phyloP scores from a whole-genome alignment of 352 stramenopile genomes.

The Globisporangium sylvaticum region DNA sequence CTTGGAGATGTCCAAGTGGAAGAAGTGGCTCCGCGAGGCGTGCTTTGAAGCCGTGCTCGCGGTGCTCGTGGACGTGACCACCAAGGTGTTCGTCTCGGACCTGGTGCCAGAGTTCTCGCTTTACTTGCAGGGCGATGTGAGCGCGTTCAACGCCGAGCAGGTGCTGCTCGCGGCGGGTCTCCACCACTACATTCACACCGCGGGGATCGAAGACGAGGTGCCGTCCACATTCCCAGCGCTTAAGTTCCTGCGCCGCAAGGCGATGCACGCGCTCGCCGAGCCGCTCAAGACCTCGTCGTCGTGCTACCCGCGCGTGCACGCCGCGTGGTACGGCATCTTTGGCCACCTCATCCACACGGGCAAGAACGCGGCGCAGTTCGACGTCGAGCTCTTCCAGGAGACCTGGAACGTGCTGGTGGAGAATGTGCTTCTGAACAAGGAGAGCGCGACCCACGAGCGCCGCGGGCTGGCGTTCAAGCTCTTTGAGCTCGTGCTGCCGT shows the following conservation, averaged over 20 bases:
- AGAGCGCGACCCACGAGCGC: slow-evolving; percentile 67
- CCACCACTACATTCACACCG: slow-evolving; percentile 58
- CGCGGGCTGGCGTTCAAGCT: slow-evolving; percentile 78
- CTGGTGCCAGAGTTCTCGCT: slow-evolving; percentile 29
- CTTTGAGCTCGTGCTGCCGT: slow-evolving; percentile 66
- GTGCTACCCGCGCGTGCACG: slow-evolving; percentile 78
- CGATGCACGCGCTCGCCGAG: slow-evolving; percentile 55
- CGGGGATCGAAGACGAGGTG: slow-evolving; percentile 32
- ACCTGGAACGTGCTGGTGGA: slow-evolving; percentile 80
- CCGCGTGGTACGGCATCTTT: slow-evolving; percentile 73
- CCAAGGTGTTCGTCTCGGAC: slow-evolving; percentile 46
- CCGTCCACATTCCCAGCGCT: slow-evolving; percentile 37
- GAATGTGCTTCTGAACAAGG: slow-evolving; percentile 51
- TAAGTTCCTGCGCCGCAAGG: slow-evolving; percentile 51
- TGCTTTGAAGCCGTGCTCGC: slow-evolving; percentile 68
- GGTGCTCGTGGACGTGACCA: slow-evolving; percentile 46
- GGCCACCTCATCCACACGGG: slow-evolving; percentile 59
- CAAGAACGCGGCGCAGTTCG: slow-evolving; percentile 29
- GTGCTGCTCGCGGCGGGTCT: slow-evolving; percentile 71
- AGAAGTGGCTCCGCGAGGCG: slow-evolving; percentile 85
- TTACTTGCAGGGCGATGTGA: slow-evolving; percentile 31
- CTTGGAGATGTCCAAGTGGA: slow-evolving; percentile 57
- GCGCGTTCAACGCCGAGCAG: slow-evolving; percentile 70
- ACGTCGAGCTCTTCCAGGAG: slow-evolving; percentile 73
- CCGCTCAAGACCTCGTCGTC: slow-evolving; percentile 63